Base-by-base conservation (phyloP, 2,329 filamentous ascomycete genomes). In the Clarireedia sp. region DNA sequence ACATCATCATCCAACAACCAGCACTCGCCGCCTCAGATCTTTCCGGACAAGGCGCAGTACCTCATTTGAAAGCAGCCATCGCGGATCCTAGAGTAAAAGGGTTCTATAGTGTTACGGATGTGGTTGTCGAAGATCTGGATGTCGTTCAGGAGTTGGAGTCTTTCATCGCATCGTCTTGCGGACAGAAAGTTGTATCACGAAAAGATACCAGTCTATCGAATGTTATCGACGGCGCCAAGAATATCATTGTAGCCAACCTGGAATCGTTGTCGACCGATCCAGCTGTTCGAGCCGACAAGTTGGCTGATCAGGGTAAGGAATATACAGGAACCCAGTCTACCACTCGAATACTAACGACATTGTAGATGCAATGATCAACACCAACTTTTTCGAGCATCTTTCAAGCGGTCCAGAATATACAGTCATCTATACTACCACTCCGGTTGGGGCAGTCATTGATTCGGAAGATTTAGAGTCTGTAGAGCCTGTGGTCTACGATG, bases 1-100 rank as follows among this genome's bases (percentile, higher is more conserved):
- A 96, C 72, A 74, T 95, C 56, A 70, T 96, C 62, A 79, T 95
- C 59, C 81, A 83, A 29, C 90, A 96, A 68, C 84, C 87, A 10
- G 86, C 87, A 62, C 77, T 90, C 55, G 83, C 85, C 62, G 79
- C 83, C 43, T 75, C 77, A 59, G 89, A 95, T 69, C 83, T 92
- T 64, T 72, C 74, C 74, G 57, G 66, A 63, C 68, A 14, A n/a
- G 72, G 70, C 67, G 70, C 67, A 73, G 74, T 60, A 75, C 80
- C 75, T 66, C 79, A 70, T 78, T 40, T 68, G 5, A 62, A 54
- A 73, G 74, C 77, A 69, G 60, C 60, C 2, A 10, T 64, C 12
- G 21, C 45, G 3, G 56, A 64, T 51, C 17, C 51, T 9, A 53
- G 50, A 14, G 61, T 66, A 3, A 40, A 62, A 21, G 58, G 59